A percentile compares a stretch with the other conserved stretches of the same genome.
Evolutionary conservation across 1,139 yeast genomes (phyloP).

Genomic region (Blastobotrys buckinghamii): DNA sequence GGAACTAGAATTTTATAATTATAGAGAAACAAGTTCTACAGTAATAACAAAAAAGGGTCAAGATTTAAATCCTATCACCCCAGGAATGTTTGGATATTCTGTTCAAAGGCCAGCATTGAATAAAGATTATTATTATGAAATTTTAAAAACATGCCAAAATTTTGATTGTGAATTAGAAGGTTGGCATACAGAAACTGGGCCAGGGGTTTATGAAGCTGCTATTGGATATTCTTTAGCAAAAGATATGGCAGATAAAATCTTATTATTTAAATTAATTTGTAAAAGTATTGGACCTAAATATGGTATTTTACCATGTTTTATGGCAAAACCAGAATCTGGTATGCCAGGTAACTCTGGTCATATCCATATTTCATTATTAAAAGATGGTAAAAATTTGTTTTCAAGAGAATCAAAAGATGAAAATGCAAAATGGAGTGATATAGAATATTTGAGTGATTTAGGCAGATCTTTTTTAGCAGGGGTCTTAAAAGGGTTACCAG

Average conservation of each 20-base stretch:
- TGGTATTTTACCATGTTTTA: constrained; percentile 33
- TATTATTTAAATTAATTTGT: constrained; percentile 32
- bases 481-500: constrained; percentile 31
- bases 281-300: constrained; percentile 31
- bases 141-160: constrained; percentile 24
- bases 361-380: constrained; percentile 32
- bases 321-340: constrained; percentile 36
- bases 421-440: constrained; percentile 29
- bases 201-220: constrained; percentile 38
- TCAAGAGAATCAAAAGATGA: constrained; percentile 26
- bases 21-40: constrained; percentile 28
- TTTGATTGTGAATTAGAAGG: constrained; percentile 32
- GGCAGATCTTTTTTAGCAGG: constrained; percentile 36
- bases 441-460: constrained; percentile 26
- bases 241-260: constrained; percentile 32
- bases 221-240: constrained; percentile 30
- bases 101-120: constrained; percentile 31
- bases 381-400: constrained; percentile 29
- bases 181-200: constrained; percentile 38
- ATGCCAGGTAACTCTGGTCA: constrained; percentile 38
- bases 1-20: constrained; percentile 35
- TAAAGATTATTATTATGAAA: constrained; percentile 29
- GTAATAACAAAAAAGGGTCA: constrained; percentile 27
- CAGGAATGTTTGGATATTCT: constrained; percentile 37
- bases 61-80: constrained; percentile 29